phyloP scores from a whole-genome alignment of 139 green algal species.

The Micractinium sp. region DNA sequence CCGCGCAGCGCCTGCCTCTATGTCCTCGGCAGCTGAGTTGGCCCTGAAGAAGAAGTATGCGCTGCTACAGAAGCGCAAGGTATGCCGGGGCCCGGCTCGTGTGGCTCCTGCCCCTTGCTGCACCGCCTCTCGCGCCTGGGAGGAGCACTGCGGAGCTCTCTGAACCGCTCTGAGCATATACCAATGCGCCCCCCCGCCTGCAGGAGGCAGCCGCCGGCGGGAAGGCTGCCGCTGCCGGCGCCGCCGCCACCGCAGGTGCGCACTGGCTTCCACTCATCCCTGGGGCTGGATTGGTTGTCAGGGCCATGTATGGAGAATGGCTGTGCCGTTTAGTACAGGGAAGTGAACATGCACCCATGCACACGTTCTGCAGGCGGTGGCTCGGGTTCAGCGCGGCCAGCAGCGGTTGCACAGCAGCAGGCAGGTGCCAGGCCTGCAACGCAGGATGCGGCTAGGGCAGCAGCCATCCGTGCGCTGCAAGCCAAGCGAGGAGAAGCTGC shows the following conservation, averaged over 20 bases:
- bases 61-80: slow-evolving; percentile 47
- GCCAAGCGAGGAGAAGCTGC: slow-evolving; percentile 24
- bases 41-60: slow-evolving; percentile 54
- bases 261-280: no score
- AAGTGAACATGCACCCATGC: background rate
- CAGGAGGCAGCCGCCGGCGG: background rate
- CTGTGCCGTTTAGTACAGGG: background rate
- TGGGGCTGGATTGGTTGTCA: no score
- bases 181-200: background rate
- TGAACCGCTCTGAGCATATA: no score
- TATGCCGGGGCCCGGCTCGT: no score
- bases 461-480: slow-evolving; percentile 27
- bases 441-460: background rate
- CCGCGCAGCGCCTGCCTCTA: background rate
- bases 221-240: background rate
- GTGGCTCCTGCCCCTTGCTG: no score
- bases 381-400: background rate
- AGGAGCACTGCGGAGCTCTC: background rate
- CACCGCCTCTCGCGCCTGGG: background rate
- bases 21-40: slow-evolving; percentile 43
- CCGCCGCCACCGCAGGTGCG: background rate
- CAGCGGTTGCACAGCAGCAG: background rate
- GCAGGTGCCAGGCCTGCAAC: background rate
- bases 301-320: no score
- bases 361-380: background rate